Evolutionary conservation across 2,329 filamentous ascomycete genomes (phyloP), one percentile per base, ranked within the genome.

Genomic region (Talaromyces piceae): DNA sequence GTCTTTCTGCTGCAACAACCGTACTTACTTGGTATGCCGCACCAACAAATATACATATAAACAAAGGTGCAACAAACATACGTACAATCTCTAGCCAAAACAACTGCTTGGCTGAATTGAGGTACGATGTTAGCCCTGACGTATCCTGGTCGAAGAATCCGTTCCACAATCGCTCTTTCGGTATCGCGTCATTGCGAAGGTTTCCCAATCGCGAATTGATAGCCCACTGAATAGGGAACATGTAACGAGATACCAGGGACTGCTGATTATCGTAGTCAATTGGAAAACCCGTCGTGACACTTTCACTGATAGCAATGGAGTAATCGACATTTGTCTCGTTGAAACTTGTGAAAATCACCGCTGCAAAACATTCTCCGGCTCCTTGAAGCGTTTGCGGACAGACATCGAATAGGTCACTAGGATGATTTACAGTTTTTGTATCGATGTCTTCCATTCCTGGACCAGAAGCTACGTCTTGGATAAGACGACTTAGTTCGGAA

Each of bases 161-260:
- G 22, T 22, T 47, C 45, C 45, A 47, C 27, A 47, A n/a, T 37
- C 45, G 45, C 27, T 47, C 45, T 9, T 30, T 39, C 16, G 45
- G 45, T 22, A 23, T 31, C 30, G 30, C 33, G 20, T 23, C 45
- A n/a, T 37, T 28, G 16, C 18, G 7, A 3, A 47, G 28, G 23
- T 47, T 47, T 11, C 45, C 30, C 13, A 37, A 18, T 23, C 25
- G 45, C 18, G 45, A 37, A 28, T 47, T 47, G 28, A 47, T 11
- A 13, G n/a, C 26, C 45, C 45, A 47, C 22, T 47, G 45, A 8
- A 47, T 23, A 13, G 45, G 45, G 20, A 47, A n/a, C 25, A 47
- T 47, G 25, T 47, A 47, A 3, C 30, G 45, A 37, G 45, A 47
- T 28, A 47, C 20, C 30, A 47, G 33, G n/a, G 45, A 47, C n/a